Evolutionary conservation across 108 stramenopile genomes (phyloP).

Genomic region (Phaeodactylum tricornutum): DNA sequence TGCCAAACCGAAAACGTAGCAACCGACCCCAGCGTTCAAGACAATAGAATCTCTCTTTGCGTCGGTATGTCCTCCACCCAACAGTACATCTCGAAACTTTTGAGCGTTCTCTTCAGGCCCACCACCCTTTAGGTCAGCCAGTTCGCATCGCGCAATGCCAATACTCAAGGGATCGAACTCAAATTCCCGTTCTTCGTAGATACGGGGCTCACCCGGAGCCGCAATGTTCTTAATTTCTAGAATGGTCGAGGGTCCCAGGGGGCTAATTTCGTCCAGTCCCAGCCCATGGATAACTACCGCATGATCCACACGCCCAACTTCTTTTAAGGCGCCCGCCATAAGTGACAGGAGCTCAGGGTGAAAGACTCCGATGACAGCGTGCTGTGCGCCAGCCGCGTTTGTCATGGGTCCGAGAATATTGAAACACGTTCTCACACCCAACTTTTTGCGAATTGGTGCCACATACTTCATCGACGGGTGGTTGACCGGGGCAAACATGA

Average conservation of each 20-base stretch:
- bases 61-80: conserved; percentile 79
- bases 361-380: conserved; percentile 96
- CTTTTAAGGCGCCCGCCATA: conserved; percentile 84
- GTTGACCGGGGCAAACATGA: conserved; percentile 97
- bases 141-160: conserved; percentile 80
- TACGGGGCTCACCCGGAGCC: conserved; percentile 50
- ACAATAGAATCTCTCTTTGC: conserved; percentile 94
- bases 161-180: conserved; percentile 81
- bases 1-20: conserved; percentile 91
- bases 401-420: conserved; percentile 99
- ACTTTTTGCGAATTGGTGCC: conserved; percentile 89
- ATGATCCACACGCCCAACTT: conserved; percentile 92
- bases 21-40: conserved; percentile 94
- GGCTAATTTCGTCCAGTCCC: conserved; percentile 96
- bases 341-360: conserved; percentile 75
- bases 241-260: conserved; percentile 87
- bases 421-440: conserved; percentile 93
- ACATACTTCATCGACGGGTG: conserved; percentile 97
- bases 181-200: conserved; percentile 63
- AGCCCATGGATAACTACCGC: conserved; percentile 96
- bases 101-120: conserved; percentile 88
- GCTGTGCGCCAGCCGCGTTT: conserved; percentile 94
- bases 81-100: conserved; percentile 78
- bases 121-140: conserved; percentile 92
- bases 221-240: conserved; percentile 83